Percentiles rank a stretch among this genome's conserved stretches.
Evolutionary conservation across 345 rosid species (phyloP).

Genomic region (Citrus glauca): DNA sequence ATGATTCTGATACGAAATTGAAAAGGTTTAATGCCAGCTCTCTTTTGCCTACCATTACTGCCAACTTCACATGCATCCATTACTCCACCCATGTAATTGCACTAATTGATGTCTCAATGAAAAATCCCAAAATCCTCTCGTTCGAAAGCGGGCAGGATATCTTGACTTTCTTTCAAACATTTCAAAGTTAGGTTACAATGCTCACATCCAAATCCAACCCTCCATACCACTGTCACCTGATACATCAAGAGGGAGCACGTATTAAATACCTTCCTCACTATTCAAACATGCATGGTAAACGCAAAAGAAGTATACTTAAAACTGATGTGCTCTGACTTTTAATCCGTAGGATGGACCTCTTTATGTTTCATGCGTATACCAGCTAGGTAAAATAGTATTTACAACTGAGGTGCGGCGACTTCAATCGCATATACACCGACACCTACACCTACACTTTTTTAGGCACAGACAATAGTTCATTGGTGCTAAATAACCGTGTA

Average conservation of each 20-base stretch:
- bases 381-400: no score
- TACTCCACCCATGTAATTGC: conserved; percentile 20
- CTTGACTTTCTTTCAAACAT: background rate
- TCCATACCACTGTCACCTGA: background rate
- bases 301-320: no score
- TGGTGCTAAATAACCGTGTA: no score
- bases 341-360: no score
- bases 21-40: background rate
- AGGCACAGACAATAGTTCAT: no score
- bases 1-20: background rate
- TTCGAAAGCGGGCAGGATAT: background rate
- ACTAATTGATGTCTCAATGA: conserved; percentile 15
- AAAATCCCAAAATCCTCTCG: background rate
- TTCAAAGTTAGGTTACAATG: background rate
- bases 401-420: no score
- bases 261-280: conserved; percentile 2
- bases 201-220: conserved; percentile 2
- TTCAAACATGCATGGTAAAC: no score
- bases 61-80: conserved; percentile 21
- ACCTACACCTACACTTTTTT: no score
- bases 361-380: no score
- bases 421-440: no score
- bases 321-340: no score
- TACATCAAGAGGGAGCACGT: background rate
- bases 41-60: background rate